Evolutionary conservation across 2,329 filamentous ascomycete genomes (phyloP).

Genomic region (Periconia sp.): DNA sequence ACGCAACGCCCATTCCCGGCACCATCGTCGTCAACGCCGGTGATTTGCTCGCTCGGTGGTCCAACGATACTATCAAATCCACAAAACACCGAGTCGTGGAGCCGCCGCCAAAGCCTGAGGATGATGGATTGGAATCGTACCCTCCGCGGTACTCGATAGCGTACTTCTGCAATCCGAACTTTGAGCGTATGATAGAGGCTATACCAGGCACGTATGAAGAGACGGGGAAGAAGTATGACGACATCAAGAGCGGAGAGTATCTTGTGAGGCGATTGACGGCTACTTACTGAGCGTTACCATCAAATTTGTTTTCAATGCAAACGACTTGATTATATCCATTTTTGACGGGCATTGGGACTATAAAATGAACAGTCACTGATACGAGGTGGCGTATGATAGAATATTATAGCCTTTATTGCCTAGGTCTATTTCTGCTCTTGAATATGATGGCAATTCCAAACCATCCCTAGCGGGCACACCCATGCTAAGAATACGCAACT

Average conservation of each 20-base stretch:
- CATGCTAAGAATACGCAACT: too few relatives aligned
- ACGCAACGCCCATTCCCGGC: constrained; percentile 80
- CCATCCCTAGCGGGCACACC: too few relatives aligned
- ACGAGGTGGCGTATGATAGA: too few relatives aligned
- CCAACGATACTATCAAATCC: constrained; percentile 88
- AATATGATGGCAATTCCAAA: too few relatives aligned
- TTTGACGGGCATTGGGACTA: too few relatives aligned
- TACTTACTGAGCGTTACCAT: constrained; percentile 58
- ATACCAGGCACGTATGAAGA: constrained; percentile 78
- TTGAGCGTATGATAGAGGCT: constrained; percentile 75
- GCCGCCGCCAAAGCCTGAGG: constrained; percentile 63
- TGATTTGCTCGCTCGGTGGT: constrained; percentile 85
- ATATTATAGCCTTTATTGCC: too few relatives aligned
- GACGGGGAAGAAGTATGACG: constrained; percentile 77
- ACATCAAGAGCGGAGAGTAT: constrained; percentile 81
- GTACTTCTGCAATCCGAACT: constrained; percentile 92
- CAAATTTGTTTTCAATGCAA: too few relatives aligned
- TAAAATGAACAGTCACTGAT: too few relatives aligned
- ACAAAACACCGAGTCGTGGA: constrained; percentile 91
- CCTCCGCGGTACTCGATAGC: constrained; percentile 83
- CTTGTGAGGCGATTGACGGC: constrained; percentile 77
- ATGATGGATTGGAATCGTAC: constrained; percentile 62
- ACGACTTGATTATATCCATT: too few relatives aligned
- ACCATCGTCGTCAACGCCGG: constrained; percentile 90
- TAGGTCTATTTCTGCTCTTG: too few relatives aligned